A percentile compares a stretch with the other conserved stretches of the same genome.
Conservation (phyloP, 176 grass and related monocot genomes). For the Puccinellia tenuiflora region DNA sequence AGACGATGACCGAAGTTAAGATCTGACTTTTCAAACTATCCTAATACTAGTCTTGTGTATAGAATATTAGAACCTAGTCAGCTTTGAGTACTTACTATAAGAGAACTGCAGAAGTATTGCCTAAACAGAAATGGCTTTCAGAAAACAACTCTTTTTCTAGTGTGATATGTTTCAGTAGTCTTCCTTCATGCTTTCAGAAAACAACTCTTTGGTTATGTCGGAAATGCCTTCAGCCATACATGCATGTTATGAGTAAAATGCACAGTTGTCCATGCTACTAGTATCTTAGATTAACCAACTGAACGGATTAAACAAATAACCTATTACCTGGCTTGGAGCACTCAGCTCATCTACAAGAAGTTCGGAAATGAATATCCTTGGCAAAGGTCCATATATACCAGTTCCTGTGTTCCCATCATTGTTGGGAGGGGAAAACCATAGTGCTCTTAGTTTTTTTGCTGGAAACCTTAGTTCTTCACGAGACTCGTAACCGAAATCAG, state of each 20-base stretch:
- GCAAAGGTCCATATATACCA: slow-evolving; percentile 69
- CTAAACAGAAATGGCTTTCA: neutral
- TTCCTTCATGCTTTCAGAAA: neutral
- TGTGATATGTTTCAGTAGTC: slow-evolving; percentile 12
- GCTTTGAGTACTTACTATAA: neutral
- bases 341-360: slow-evolving; percentile 87
- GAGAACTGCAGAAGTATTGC: neutral
- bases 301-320: neutral
- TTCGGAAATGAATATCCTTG: slow-evolving; percentile 97
- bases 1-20: neutral
- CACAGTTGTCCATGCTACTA: neutral
- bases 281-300: slow-evolving; percentile 5
- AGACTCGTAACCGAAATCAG: slow-evolving; percentile 74
- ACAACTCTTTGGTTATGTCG: neutral
- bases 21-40: neutral
- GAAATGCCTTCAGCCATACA: neutral
- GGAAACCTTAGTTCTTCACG: slow-evolving; percentile 92
- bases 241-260: neutral
- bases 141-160: neutral
- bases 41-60: neutral
- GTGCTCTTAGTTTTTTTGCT: slow-evolving; percentile 79
- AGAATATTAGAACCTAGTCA: neutral
- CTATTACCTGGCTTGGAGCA: slow-evolving; percentile 66
- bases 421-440: slow-evolving; percentile 88
- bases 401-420: slow-evolving; percentile 40